A percentile compares a stretch with the other conserved stretches of the same genome.
These are phyloP conservation scores for Citrus sinensis DNA, from an alignment of 345 rosid genomes.

Conservation along the genomic window DNA sequence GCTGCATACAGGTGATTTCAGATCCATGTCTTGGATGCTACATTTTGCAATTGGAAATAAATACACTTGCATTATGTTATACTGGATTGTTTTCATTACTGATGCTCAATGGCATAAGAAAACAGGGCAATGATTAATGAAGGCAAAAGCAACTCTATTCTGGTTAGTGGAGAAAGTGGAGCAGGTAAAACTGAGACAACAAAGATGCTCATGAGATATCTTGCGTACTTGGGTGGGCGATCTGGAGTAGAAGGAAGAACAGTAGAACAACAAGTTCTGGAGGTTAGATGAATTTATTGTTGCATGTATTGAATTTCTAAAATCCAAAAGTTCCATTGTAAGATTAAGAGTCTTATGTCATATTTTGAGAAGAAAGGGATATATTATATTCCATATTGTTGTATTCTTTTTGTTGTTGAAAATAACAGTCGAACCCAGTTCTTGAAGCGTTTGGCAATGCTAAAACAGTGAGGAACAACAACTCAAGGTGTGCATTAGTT, in stretches of 20 bases:
- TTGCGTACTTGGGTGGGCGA: constrained; percentile 88
- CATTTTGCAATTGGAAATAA: not conserved
- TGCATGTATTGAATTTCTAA: constrained; percentile 1
- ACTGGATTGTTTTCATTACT: constrained; percentile 17
- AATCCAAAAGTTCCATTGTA: not conserved
- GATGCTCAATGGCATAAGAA: constrained; percentile 21
- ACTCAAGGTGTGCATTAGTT: constrained; percentile 56
- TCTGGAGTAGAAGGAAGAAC: constrained; percentile 94
- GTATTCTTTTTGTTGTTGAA: not conserved
- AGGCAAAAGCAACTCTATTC: constrained; percentile 85
- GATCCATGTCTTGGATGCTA: not conserved
- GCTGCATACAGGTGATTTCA: constrained; percentile 69
- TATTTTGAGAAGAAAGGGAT: not conserved
- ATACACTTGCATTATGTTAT: not conserved
- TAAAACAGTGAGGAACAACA: constrained; percentile 89
- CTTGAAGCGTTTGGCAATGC: constrained; percentile 99
- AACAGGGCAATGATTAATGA: constrained; percentile 88
- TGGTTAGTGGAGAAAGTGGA: constrained; percentile 98
- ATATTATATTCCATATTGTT: not conserved
- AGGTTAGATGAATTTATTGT: constrained; percentile 39
- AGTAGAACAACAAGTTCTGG: constrained; percentile 95
- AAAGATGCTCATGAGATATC: constrained; percentile 94
- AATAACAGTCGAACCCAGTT: constrained; percentile 86
- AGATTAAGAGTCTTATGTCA: not conserved
- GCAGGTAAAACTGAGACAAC: constrained; percentile 99